These are phyloP conservation scores for Tagetes patula DNA, from an alignment of 129 eudicot genomes.

Conservation along the genomic window DNA sequence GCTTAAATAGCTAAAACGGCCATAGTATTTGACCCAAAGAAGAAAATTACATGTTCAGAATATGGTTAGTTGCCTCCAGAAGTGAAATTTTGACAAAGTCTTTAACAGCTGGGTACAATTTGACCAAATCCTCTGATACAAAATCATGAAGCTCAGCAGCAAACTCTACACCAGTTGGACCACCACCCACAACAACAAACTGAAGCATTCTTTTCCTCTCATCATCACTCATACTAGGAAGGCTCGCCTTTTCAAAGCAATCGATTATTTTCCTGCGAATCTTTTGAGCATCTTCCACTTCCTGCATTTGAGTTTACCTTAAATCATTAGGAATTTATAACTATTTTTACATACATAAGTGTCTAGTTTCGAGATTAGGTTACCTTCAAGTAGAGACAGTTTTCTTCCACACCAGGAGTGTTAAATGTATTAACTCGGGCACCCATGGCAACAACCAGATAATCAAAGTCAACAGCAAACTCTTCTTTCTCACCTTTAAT, in stretches of 20 bases:
- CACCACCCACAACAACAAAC: constrained; percentile 94
- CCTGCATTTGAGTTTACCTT: constrained; percentile 56
- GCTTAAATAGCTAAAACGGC: not conserved
- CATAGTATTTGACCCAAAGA: not conserved
- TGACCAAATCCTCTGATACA: constrained; percentile 73
- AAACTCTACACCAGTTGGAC: constrained; percentile 94
- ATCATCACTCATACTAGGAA: constrained; percentile 70
- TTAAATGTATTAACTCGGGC: constrained; percentile 84
- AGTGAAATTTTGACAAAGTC: constrained; percentile 72
- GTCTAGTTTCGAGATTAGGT: constrained; percentile 11
- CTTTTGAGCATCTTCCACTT: constrained; percentile 91
- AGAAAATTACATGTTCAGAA: constrained; percentile 63
- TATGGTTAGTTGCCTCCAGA: constrained; percentile 84
- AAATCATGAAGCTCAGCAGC: constrained; percentile 95
- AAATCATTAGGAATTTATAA: constrained; percentile 5
- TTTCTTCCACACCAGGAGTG: constrained; percentile 90
- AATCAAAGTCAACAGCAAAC: constrained; percentile 69
- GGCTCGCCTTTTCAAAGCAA: constrained; percentile 78
- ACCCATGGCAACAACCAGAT: constrained; percentile 78
- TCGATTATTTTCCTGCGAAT: constrained; percentile 73
- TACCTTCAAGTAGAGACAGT: constrained; percentile 85
- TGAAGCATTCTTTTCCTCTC: constrained; percentile 72
- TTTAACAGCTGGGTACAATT: constrained; percentile 68
- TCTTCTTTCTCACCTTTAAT: constrained; percentile 43
- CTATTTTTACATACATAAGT: not conserved